Conservation (phyloP, 139 green algal species). For the Picochlorum costavermella region DNA sequence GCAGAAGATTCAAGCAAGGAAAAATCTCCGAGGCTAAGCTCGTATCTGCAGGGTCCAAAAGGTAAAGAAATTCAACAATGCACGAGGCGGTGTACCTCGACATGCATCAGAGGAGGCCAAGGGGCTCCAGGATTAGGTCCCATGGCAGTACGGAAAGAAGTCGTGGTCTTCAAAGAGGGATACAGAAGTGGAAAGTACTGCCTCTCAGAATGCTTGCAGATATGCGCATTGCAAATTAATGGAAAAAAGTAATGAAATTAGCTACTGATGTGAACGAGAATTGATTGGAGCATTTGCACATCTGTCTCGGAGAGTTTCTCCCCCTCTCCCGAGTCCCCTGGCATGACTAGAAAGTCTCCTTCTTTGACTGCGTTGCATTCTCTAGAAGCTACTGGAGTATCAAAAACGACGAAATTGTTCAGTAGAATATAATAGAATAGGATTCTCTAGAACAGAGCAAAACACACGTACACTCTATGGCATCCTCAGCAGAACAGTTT, state of each 20-base stretch:
- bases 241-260: slow-evolving; percentile 3
- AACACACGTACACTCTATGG: background rate
- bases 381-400: too few species aligned
- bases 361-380: slow-evolving; percentile 1
- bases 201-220: slow-evolving; percentile 9
- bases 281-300: slow-evolving; percentile 15
- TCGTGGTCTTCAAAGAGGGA: slow-evolving; percentile 62
- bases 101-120: slow-evolving; percentile 53
- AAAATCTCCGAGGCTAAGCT: slow-evolving; percentile 15
- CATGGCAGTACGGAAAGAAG: slow-evolving; percentile 41
- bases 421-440: background rate
- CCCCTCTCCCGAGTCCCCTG: background rate
- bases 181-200: slow-evolving; percentile 51
- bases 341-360: background rate
- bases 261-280: slow-evolving; percentile 13
- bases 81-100: slow-evolving; percentile 58
- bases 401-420: too few species aligned
- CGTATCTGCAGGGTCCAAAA: slow-evolving; percentile 20
- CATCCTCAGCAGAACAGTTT: slow-evolving; percentile 14
- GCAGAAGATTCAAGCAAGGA: slow-evolving; percentile 2
- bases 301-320: background rate
- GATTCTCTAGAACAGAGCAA: background rate
- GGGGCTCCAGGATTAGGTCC: slow-evolving; percentile 56
- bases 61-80: slow-evolving; percentile 52
- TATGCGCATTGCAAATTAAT: slow-evolving; percentile 8